A percentile compares a stretch with the other conserved stretches of the same genome.
Evolutionary conservation across 2,329 filamentous ascomycete species (phyloP).

Genomic region (Trichoderma sp.): DNA sequence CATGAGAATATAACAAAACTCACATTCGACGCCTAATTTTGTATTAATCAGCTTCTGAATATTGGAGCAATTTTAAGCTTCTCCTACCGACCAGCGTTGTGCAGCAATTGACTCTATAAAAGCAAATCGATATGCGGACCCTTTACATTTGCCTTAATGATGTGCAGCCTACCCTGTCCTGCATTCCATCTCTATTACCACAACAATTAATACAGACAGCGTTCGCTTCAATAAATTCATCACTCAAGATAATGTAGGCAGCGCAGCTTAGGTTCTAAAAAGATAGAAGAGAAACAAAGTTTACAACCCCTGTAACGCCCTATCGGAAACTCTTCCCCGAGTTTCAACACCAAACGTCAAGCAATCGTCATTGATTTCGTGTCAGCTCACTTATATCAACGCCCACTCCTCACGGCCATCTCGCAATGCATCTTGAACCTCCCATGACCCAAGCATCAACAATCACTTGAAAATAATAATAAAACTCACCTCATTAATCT

Average conservation of each 20-base stretch:
- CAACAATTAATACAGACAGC: not conserved
- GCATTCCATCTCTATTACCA: not conserved
- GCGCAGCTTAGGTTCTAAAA: not conserved
- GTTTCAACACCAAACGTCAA: constrained; percentile 7
- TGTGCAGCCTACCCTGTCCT: not conserved
- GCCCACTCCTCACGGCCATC: not conserved
- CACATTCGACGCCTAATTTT: not conserved
- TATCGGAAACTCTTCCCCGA: not conserved
- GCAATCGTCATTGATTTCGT: constrained; percentile 1
- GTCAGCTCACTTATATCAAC: not conserved
- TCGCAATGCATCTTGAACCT: not conserved
- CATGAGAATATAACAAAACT: not conserved
- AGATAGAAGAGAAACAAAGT: not conserved
- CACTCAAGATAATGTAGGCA: not conserved
- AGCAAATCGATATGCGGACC: not conserved
- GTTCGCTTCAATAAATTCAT: not conserved
- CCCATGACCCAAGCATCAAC: not conserved
- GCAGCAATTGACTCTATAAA: not conserved
- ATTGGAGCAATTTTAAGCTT: not conserved
- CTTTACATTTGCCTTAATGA: not conserved
- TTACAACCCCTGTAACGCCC: not conserved
- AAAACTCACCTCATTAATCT: too few relatives aligned
- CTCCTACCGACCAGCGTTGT: not conserved
- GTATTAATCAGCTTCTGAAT: not conserved
- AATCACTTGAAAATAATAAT: too few relatives aligned